These are phyloP conservation scores for Malus hybrid DNA, from an alignment of 331 rosid species.

Conservation along the genomic window DNA sequence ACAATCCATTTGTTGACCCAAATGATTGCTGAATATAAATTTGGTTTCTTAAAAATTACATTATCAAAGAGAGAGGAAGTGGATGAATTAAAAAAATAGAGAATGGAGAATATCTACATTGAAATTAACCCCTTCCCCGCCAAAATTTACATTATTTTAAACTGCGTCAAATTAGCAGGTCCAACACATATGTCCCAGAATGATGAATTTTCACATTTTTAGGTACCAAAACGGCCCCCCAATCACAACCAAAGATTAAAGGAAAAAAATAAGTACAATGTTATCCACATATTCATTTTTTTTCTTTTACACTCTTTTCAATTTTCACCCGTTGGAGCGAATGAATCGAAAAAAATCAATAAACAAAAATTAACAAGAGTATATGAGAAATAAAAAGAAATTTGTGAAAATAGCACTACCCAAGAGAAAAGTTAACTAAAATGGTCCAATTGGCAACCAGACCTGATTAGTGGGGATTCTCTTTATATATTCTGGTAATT, in stretches of 20 bases:
- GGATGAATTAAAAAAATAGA: not conserved
- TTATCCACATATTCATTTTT: too few relatives aligned
- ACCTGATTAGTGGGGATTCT: not conserved
- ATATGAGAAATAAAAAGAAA: too few relatives aligned
- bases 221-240: not conserved
- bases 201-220: not conserved
- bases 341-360: too few relatives aligned
- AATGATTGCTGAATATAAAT: slow-evolving; percentile 29
- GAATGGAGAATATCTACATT: slow-evolving; percentile 10
- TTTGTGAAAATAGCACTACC: too few relatives aligned
- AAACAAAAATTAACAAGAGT: too few relatives aligned
- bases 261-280: too few relatives aligned
- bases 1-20: slow-evolving; percentile 25
- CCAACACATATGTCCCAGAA: not conserved
- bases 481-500: not conserved
- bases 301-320: too few relatives aligned
- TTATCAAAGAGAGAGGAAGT: not conserved
- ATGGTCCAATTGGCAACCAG: not conserved
- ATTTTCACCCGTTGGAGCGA: too few relatives aligned
- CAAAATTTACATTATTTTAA: not conserved
- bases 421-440: not conserved
- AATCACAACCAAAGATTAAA: not conserved
- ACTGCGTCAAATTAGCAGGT: not conserved
- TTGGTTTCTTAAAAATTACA: slow-evolving; percentile 20
- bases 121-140: slow-evolving; percentile 5